Evolutionary conservation across 768 basidiomycete species (phyloP), one percentile per base, ranked within the genome.

Genomic region (Punctularia strigosozonata): DNA sequence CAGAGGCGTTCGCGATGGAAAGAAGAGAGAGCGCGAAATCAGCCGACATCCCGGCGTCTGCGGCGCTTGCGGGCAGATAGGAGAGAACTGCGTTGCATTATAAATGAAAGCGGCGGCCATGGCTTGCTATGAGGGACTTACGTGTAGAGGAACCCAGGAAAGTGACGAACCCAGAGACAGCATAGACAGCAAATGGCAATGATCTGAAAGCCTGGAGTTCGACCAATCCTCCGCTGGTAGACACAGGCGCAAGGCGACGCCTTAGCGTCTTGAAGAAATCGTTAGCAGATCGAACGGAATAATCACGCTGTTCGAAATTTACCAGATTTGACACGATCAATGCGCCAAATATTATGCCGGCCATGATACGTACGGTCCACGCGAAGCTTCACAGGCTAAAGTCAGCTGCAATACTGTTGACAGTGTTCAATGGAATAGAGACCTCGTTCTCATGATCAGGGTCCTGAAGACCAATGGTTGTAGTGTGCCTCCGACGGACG

Each of bases 351-450:
- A 83, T 52, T 6, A 83, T 70, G 44, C 84, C 75, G 2, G 73
- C 82, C 30, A 84, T 56, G 24, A 78, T 71, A 8, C 84, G 66
- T 66, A 81, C 72, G 0, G 83, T 81, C 84, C 83, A 87, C 44
- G 63, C 61, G 54, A 86, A 87, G 14, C 82, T 85, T 15, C 26
- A 28, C 15, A 28, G 8, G 10, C 10, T 13, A 10, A 34, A 8
- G 33, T 8, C 20, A 19, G 18, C 10, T 28, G 8, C 10, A 34
- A 34, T 34, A 8, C 19, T 34, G 33, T 10, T 8, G 12, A 34
- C 10, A 34, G n/a, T 19, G 33, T 8, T 10, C 13, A 19, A 19
- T 8, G 10, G 19, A 19, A 12, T 8, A 62, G 67, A 13, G 50
- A 74, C 78, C 79, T 76, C 2, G 80, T 64, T 40, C 54, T 43